Evolutionary conservation across 2,329 filamentous ascomycete species (phyloP), one percentile per base, ranked within the genome.

Genomic region (Pestalotiopsis sp.): DNA sequence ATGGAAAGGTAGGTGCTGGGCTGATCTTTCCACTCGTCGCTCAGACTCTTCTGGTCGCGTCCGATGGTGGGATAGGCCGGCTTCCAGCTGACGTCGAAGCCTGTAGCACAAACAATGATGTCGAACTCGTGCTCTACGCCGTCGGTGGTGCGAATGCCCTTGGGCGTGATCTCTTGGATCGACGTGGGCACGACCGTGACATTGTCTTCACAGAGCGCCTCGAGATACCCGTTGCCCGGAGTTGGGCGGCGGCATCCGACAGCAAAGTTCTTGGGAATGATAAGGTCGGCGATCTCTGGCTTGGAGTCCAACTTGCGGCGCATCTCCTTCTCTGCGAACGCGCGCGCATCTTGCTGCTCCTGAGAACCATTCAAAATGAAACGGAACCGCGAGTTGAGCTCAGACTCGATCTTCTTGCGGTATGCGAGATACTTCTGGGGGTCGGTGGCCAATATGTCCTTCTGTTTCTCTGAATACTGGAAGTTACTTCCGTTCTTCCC

Each of bases 361-460:
- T 79, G 68, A 6, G 80, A 82, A n/a, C 82, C 83, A 72, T 84
- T 86, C 71, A 85, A 77, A 72, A 86, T 86, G 75, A 87, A 83
- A 60, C 84, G 84, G 79, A 87, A 88, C 5, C 84, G 80, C 60
- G 82, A 81, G 69, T 87, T 88, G 17, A 88, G 78, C 31, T 83
- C 85, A 1, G 81, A 75, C 69, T 87, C 85, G 7, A 87, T 76
- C 20, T 78, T 77, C 69, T 83, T 86, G 31, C 86, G 81, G 72
- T 87, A 88, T 6, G 77, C 74, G 1, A 88, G 77, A 72, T 90
- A 90, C 17, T 78, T 82, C 12, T 84, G 78, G 0, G 88, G 86
- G 70, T 90, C 71, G 49, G 86, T 81, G 68, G 87, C 87, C 0
- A 84, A 81, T 1, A 70, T 70, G 13, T 86, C 81, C 4, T 83